A percentile compares a stretch with the other conserved stretches of the same genome.
These are phyloP conservation scores for Fraxinus pennsylvanica DNA, from an alignment of 257 asterid species.

Conservation along the genomic window DNA sequence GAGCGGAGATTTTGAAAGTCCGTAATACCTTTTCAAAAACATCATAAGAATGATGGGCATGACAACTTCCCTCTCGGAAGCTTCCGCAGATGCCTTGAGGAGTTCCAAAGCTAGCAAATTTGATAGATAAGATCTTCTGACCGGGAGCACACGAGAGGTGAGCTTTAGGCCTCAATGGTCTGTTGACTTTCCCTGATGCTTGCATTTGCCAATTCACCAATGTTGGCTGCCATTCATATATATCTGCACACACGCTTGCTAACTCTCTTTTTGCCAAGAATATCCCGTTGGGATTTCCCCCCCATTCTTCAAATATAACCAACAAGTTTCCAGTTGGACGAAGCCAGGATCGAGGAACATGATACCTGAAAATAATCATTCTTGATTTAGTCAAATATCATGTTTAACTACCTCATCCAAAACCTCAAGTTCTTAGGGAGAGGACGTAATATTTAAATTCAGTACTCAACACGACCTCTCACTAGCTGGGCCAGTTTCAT, in stretches of 20 bases:
- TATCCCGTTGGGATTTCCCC: slow-evolving; percentile 80
- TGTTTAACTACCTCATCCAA: background rate
- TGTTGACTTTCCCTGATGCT: slow-evolving; percentile 69
- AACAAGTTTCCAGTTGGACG: slow-evolving; percentile 67
- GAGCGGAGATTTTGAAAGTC: background rate
- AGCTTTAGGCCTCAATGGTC: slow-evolving; percentile 77
- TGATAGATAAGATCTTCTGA: slow-evolving; percentile 71
- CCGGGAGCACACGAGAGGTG: slow-evolving; percentile 75
- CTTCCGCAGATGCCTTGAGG: slow-evolving; percentile 82
- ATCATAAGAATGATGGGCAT: slow-evolving; percentile 76
- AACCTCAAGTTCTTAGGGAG: background rate
- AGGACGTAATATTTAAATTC: background rate
- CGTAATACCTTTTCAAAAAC: slow-evolving; percentile 69
- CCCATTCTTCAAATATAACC: slow-evolving; percentile 90
- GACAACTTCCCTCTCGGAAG: slow-evolving; percentile 76
- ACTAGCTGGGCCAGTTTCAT: background rate
- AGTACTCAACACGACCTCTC: background rate
- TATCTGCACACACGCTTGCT: slow-evolving; percentile 74
- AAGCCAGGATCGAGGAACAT: slow-evolving; percentile 93
- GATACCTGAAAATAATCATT: slow-evolving; percentile 60
- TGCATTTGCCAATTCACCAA: slow-evolving; percentile 68
- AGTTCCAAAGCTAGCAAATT: slow-evolving; percentile 94
- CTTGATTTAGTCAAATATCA: slow-evolving; percentile 16
- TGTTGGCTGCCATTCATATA: slow-evolving; percentile 87
- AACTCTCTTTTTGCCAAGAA: slow-evolving; percentile 69